phyloP scores from a whole-genome alignment of 2,329 filamentous ascomycete species.

The Phialocephala subalpina region DNA sequence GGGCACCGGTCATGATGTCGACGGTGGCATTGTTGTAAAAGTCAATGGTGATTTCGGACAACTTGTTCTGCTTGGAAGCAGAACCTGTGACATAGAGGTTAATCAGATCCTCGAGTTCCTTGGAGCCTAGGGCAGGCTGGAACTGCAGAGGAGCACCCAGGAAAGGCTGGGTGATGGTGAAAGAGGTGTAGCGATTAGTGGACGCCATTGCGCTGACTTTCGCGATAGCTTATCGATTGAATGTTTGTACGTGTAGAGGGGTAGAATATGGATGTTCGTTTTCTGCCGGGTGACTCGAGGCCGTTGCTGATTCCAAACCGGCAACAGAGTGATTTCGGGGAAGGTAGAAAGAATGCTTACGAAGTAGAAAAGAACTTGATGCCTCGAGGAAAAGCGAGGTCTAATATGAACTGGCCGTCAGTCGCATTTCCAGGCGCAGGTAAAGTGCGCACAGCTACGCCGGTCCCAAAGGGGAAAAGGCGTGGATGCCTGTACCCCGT shows the following conservation, averaged over 20 bases:
- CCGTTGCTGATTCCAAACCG: slow-evolving; percentile 4
- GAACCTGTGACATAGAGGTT: slow-evolving; percentile 63
- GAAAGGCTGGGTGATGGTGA: slow-evolving; percentile 57
- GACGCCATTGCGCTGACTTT: slow-evolving; percentile 29
- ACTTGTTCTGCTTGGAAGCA: slow-evolving; percentile 64
- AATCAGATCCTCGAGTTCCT: slow-evolving; percentile 68
- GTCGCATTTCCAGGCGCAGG: background rate
- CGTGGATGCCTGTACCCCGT: background rate
- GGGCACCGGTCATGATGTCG: slow-evolving; percentile 65
- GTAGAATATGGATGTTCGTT: background rate
- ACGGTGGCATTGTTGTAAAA: slow-evolving; percentile 66
- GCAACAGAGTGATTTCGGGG: slow-evolving; percentile 6
- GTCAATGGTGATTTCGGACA: slow-evolving; percentile 63
- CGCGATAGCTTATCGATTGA: slow-evolving; percentile 18
- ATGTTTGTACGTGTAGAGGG: slow-evolving; percentile 7
- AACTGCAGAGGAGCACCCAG: slow-evolving; percentile 68
- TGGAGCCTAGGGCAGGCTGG: slow-evolving; percentile 68
- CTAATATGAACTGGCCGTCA: slow-evolving; percentile 7
- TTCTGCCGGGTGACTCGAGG: slow-evolving; percentile 14
- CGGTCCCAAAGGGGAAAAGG: slow-evolving; percentile 15
- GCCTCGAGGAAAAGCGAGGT: slow-evolving; percentile 21
- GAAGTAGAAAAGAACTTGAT: slow-evolving; percentile 11
- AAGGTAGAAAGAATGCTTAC: slow-evolving; percentile 11
- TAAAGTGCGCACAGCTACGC: background rate
- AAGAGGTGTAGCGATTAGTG: slow-evolving; percentile 29